Conservation (phyloP, 805 yeast genomes). For the Saccharomycodes ludwigii region DNA sequence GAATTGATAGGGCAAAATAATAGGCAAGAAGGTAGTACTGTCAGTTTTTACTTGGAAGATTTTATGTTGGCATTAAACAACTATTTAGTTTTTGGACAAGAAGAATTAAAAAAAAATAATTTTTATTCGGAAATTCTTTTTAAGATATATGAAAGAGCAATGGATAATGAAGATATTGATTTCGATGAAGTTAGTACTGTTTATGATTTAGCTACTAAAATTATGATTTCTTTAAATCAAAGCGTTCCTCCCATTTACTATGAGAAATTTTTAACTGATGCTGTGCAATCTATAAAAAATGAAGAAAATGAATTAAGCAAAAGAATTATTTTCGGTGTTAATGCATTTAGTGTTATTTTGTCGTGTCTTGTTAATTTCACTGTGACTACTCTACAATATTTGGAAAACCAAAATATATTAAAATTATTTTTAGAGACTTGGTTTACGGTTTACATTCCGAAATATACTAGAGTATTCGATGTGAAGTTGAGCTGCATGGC, state of each 20-base stretch:
- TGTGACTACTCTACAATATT: slow-evolving; percentile 33
- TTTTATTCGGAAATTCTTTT: slow-evolving; percentile 36
- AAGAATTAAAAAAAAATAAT: slow-evolving; percentile 34
- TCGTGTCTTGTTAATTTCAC: slow-evolving; percentile 56
- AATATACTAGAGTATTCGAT: slow-evolving; percentile 63
- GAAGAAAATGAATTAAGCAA: slow-evolving; percentile 17
- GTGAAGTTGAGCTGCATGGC: slow-evolving; percentile 67
- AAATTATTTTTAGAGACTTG: slow-evolving; percentile 39
- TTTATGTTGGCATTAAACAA: slow-evolving; percentile 62
- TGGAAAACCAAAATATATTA: slow-evolving; percentile 34
- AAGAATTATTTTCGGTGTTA: slow-evolving; percentile 21
- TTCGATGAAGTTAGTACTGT: slow-evolving; percentile 44
- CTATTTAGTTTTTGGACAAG: slow-evolving; percentile 50
- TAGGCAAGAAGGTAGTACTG: slow-evolving; percentile 32
- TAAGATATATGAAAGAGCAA: slow-evolving; percentile 34
- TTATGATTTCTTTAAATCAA: slow-evolving; percentile 45
- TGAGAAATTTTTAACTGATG: slow-evolving; percentile 31
- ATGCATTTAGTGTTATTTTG: slow-evolving; percentile 41
- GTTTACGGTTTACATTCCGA: slow-evolving; percentile 27
- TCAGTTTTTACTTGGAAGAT: slow-evolving; percentile 63
- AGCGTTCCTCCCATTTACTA: slow-evolving; percentile 31
- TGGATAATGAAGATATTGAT: slow-evolving; percentile 34
- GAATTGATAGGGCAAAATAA: slow-evolving; percentile 31
- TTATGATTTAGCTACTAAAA: slow-evolving; percentile 51
- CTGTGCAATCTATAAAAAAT: slow-evolving; percentile 24